Evolutionary conservation across 2,329 filamentous ascomycete species (phyloP).

Genomic region (Simplicillium sp.): DNA sequence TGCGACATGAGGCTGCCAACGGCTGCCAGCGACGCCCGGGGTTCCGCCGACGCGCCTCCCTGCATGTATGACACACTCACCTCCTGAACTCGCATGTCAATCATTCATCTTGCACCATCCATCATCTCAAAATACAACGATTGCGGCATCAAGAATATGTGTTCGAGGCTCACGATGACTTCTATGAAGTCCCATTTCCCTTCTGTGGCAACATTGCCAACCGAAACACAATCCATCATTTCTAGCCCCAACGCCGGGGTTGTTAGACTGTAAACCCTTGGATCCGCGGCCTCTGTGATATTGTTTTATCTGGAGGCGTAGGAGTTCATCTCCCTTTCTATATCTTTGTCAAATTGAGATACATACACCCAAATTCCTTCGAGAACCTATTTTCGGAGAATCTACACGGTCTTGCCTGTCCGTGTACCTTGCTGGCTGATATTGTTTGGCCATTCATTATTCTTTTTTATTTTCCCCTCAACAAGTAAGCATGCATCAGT

Average conservation of each 20-base stretch:
- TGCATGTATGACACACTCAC: too few species aligned
- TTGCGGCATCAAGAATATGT: constrained; percentile 6
- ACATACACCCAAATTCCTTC: too few species aligned
- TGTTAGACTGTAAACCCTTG: constrained; percentile 27
- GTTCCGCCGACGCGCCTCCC: too few species aligned
- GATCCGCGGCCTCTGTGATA: neutral
- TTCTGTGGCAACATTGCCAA: constrained; percentile 3
- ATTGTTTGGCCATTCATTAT: too few species aligned
- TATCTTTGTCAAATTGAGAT: neutral
- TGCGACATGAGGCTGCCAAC: too few species aligned
- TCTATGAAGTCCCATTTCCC: too few species aligned
- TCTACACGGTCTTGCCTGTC: too few species aligned
- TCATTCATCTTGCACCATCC: constrained; percentile 7
- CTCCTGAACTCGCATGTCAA: constrained; percentile 7
- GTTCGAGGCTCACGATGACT: too few species aligned
- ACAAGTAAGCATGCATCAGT: neutral
- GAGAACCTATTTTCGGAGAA: too few species aligned
- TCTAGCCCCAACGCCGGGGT: constrained; percentile 47
- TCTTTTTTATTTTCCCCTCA: neutral
- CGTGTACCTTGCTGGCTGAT: too few species aligned
- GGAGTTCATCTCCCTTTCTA: neutral
- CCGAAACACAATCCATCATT: constrained; percentile 14
- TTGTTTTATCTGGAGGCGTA: neutral
- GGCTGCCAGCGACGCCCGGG: too few species aligned
- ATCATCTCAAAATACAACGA: constrained; percentile 1